Evolutionary conservation across 257 asterid genomes (phyloP), one percentile per base, ranked within the genome.

Genomic region (Haberlea rhodopensis): DNA sequence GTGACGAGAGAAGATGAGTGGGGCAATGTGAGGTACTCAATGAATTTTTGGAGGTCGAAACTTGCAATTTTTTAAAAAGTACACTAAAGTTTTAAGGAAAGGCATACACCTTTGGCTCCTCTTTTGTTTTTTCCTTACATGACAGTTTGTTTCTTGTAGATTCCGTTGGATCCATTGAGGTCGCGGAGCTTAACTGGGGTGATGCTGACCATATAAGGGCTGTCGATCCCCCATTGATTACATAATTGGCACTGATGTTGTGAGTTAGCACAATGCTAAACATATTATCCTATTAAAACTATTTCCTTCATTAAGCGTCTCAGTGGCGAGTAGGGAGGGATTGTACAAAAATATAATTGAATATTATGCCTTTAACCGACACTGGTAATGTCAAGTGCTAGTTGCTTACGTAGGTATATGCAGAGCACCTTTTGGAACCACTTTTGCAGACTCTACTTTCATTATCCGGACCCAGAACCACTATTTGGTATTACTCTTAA

Each of bases 381-480:
- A 13, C 22, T 26, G 53, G 15, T 48, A 25, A n/a, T n/a, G n/a
- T 57, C 34, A 43, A 45, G 55, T 28, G 18, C 15, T 43, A 27
- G 29, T 53, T 54, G 32, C 65, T n/a, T 70, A 6, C 59, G 74
- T 79, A 92, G 99, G 99, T 94, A 60, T 94, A 94, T 66, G 84
- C 96, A 6, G 97, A 94, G 80, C 96, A 94, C 78, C 97, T 90
- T 54, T 72, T 94, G 84, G 91, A 94, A 60, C 99, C 97, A 68
- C 94, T 94, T 68, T 63, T 90, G 81, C 89, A 79, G 85, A 94
- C 99, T 7, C 74, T 94, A 63, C 82, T 85, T 74, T 72, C 91
- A 48, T 76, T 94, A 51, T 81, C 96, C 16, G 97, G 96, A 73
- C 90, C 95, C 6, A 87, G 81, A 80, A 94, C 99, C 15, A 83